Conservation (phyloP, 2,329 filamentous ascomycete genomes). For the Sporothrix schenckii region DNA sequence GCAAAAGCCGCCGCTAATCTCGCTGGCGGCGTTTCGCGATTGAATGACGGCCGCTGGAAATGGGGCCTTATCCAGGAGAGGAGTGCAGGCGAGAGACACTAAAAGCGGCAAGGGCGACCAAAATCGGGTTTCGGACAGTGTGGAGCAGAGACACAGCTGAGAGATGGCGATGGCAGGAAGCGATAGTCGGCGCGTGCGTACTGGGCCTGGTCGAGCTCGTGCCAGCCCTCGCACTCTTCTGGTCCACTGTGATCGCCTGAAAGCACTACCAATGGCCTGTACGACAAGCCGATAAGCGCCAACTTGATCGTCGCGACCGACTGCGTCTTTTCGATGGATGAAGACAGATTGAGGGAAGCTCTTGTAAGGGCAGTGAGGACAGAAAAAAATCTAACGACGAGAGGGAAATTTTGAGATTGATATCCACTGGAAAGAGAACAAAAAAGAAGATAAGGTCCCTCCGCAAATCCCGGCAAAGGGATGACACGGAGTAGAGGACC, state of each 20-base stretch:
- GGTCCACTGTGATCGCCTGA: background rate
- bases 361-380: background rate
- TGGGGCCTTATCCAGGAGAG: background rate
- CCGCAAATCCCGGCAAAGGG: background rate
- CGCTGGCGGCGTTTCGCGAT: constrained; percentile 19
- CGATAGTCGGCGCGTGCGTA: constrained; percentile 5
- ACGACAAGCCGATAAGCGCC: constrained; percentile 24
- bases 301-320: background rate
- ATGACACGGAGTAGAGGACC: background rate
- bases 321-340: background rate
- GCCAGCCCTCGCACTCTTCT: constrained; percentile 22
- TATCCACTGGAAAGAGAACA: background rate
- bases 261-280: background rate
- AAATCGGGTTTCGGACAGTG: background rate
- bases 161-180: constrained; percentile 9
- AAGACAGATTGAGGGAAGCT: background rate
- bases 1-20: background rate
- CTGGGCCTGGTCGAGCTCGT: constrained; percentile 6
- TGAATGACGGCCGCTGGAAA: constrained; percentile 1
- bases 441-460: background rate
- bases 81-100: constrained; percentile 4
- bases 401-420: too few relatives aligned
- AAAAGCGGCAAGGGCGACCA: constrained; percentile 13
- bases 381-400: background rate
- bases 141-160: background rate